Base-by-base conservation (phyloP, 306 rosid genomes). In the Pterocarpus santalinus region DNA sequence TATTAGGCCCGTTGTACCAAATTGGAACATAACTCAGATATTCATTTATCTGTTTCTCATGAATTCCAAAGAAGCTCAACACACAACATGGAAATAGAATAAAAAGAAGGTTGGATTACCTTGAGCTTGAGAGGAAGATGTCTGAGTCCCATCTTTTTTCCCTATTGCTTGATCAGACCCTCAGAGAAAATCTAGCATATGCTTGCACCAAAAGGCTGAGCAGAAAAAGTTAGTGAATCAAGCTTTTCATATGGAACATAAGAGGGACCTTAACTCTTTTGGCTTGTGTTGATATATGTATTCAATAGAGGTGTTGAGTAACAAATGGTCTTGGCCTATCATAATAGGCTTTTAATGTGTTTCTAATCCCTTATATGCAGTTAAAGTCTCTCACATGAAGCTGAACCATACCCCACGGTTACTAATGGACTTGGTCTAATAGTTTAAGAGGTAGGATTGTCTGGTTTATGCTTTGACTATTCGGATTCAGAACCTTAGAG, bases 51-150 rank as follows among this genome's bases (percentile, higher is more conserved):
- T 22, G 28, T 22, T 22, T 22, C 28, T 22, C 28, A 22, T 22
- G 28, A 22, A 22, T 22, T 22, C 28, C 28, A 22, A 46, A 56
- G 36, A 72, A 73, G 16, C 22, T 28, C 30, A 60, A 22, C 28
- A 56, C 14, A 6, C 41, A 34, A 72, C 28, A 38, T 33, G 36
- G 51, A 67, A 72, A 15, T 7, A 2, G 36, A 16, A n/a, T n/a
- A n/a, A 62, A 70, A 44, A 72, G 13, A 68, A 36, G 15, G n/a
- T 30, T 0, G 28, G 14, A 44, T 16, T 85, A 83, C 87, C 87
- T 86, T 86, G 62, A 52, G 39, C 67, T 76, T 86, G 75, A 86
- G 81, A 86, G 30, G 85, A 83, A 86, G 79, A 83, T 80, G 16
- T 70, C 66, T 80, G 78, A 76, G 46, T 35, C 72, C 77, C 90